Percentiles rank a stretch among this genome's conserved stretches.
phyloP scores from a whole-genome alignment of 2,329 filamentous ascomycete genomes.

The Shiraia bambusicola region DNA sequence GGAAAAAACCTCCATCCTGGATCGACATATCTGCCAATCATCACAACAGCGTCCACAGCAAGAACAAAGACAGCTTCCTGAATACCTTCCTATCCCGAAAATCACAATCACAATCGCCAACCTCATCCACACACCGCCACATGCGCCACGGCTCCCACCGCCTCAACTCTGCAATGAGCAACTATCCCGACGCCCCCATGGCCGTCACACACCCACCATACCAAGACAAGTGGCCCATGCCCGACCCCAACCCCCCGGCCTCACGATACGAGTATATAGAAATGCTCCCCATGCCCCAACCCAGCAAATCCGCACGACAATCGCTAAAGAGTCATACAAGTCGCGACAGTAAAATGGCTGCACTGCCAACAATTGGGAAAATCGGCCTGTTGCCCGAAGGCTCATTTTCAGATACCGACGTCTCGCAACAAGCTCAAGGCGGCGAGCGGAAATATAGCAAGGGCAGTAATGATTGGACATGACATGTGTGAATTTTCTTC shows the following conservation, averaged over 20 bases:
- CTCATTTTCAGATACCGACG: conserved; percentile 3
- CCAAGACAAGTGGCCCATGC: not conserved
- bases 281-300: not conserved
- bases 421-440: not conserved
- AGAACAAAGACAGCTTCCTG: conserved; percentile 6
- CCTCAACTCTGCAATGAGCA: conserved; percentile 11
- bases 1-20: conserved; percentile 12
- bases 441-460: conserved; percentile 1
- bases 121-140: conserved; percentile 5
- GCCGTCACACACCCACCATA: conserved; percentile 10
- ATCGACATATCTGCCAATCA: conserved; percentile 6
- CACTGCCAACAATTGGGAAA: not conserved
- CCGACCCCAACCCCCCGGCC: too few species aligned
- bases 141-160: conserved; percentile 4
- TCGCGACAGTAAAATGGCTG: conserved; percentile 2
- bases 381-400: conserved; percentile 6
- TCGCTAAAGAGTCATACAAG: not conserved
- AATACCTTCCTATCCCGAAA: conserved; percentile 10
- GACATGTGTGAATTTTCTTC: not conserved
- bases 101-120: conserved; percentile 2
- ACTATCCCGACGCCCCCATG: conserved; percentile 10
- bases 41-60: not conserved
- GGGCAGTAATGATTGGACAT: not conserved
- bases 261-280: conserved; percentile 1
- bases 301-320: not conserved